Evolutionary conservation across 805 yeast genomes (phyloP).

Genomic region (Wickerhamomyces rabaulensis): DNA sequence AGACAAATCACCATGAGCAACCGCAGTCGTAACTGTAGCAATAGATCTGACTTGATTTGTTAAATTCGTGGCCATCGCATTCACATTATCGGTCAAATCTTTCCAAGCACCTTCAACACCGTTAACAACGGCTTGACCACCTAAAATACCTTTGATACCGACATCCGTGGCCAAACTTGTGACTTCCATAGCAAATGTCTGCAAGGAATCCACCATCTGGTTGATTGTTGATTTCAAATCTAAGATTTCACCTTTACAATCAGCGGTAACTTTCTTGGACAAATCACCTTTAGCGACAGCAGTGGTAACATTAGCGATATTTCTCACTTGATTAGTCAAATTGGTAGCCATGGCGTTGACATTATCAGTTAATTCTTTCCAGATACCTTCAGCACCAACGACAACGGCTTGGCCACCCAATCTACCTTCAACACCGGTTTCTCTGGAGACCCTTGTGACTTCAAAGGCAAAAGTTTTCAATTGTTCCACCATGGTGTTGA

Average conservation of each 20-base stretch:
- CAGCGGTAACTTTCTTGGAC: conserved; percentile 80
- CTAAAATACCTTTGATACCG: conserved; percentile 88
- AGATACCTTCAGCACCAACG: conserved; percentile 78
- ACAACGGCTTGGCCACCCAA: conserved; percentile 86
- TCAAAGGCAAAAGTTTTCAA: conserved; percentile 83
- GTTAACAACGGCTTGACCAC: conserved; percentile 86
- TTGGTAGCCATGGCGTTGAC: conserved; percentile 89
- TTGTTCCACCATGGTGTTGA: conserved; percentile 86
- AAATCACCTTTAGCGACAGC: conserved; percentile 89
- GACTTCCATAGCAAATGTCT: conserved; percentile 83
- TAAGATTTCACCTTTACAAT: conserved; percentile 85
- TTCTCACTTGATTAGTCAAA: conserved; percentile 82
- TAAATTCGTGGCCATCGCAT: conserved; percentile 87
- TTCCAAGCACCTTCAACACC: conserved; percentile 93
- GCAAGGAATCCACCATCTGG: conserved; percentile 89
- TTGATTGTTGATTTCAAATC: conserved; percentile 83
- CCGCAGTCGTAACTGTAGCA: conserved; percentile 90
- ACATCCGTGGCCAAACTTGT: conserved; percentile 89
- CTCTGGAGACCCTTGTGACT: conserved; percentile 83
- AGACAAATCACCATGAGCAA: conserved; percentile 89
- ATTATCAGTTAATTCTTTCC: conserved; percentile 85
- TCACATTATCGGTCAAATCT: conserved; percentile 84
- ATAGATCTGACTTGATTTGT: conserved; percentile 91
- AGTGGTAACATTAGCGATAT: conserved; percentile 80
- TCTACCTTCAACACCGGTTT: conserved; percentile 84